Percentiles rank a stretch among this genome's conserved stretches.
Evolutionary conservation across 306 rosid genomes (phyloP).

Genomic region (Inga laurina): DNA sequence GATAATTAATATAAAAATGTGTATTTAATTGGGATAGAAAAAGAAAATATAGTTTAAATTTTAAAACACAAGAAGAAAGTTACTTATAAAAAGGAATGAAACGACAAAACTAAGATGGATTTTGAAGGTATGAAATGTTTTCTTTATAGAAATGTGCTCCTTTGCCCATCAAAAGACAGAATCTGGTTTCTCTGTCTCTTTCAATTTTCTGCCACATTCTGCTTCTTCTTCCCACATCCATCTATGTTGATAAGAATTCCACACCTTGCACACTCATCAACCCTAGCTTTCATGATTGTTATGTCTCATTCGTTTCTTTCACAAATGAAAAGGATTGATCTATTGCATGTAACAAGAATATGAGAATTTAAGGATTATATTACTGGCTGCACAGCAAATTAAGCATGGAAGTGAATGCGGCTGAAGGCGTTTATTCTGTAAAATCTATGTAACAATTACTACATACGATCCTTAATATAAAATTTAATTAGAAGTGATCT

Average conservation of each 20-base stretch:
- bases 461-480: too few relatives aligned
- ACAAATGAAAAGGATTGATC: neutral
- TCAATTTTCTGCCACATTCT: neutral
- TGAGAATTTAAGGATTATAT: too few relatives aligned
- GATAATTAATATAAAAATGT: too few relatives aligned
- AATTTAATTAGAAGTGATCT: too few relatives aligned
- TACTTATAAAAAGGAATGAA: slow-evolving; percentile 14
- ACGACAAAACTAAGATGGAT: neutral
- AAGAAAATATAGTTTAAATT: too few relatives aligned
- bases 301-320: neutral
- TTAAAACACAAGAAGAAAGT: too few relatives aligned
- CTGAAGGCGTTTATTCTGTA: too few relatives aligned
- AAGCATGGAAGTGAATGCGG: too few relatives aligned
- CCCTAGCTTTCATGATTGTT: neutral
- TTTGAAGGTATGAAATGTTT: neutral
- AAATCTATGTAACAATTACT: too few relatives aligned
- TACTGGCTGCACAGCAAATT: too few relatives aligned
- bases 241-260: slow-evolving; percentile 56
- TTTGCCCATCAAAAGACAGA: slow-evolving; percentile 51
- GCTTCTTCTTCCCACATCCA: slow-evolving; percentile 35
- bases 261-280: slow-evolving; percentile 34
- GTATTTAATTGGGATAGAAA: too few relatives aligned
- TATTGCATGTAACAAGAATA: too few relatives aligned
- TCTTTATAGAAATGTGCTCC: slow-evolving; percentile 26
- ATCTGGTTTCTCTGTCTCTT: slow-evolving; percentile 50